These are phyloP conservation scores for Penicillium thymicola DNA, from an alignment of 2,329 filamentous ascomycete genomes.

Conservation along the genomic window DNA sequence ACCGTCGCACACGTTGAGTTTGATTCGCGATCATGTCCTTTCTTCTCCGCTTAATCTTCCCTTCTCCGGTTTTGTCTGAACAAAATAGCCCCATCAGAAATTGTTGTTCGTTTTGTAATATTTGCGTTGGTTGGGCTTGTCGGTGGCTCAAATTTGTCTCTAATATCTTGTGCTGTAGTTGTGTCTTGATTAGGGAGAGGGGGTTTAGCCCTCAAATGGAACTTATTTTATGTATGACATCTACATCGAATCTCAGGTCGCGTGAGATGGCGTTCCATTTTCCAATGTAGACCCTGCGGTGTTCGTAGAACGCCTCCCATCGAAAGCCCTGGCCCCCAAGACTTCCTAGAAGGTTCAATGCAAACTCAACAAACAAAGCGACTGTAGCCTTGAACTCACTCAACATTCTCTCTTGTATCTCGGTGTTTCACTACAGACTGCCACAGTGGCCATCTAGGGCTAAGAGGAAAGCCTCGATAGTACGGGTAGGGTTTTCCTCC, in stretches of 20 bases:
- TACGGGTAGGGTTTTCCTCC: not conserved
- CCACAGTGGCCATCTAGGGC: not conserved
- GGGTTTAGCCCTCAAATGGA: not conserved
- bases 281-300: not conserved
- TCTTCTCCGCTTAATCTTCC: not conserved
- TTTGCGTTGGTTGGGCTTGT: not conserved
- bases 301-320: too few species aligned
- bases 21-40: not conserved
- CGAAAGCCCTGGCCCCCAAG: too few species aligned
- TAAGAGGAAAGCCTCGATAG: not conserved
- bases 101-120: not conserved
- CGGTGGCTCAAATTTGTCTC: not conserved
- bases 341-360: not conserved
- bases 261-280: too few species aligned
- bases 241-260: too few species aligned
- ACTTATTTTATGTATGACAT: not conserved
- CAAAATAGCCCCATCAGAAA: not conserved
- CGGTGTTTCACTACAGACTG: not conserved
- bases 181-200: not conserved
- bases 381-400: not conserved
- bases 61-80: not conserved
- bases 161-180: not conserved
- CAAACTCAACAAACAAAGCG: not conserved
- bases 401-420: not conserved
- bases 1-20: constrained; percentile 29